Base-by-base conservation (phyloP, 257 asterid species). In the Nemophila menziesii region DNA sequence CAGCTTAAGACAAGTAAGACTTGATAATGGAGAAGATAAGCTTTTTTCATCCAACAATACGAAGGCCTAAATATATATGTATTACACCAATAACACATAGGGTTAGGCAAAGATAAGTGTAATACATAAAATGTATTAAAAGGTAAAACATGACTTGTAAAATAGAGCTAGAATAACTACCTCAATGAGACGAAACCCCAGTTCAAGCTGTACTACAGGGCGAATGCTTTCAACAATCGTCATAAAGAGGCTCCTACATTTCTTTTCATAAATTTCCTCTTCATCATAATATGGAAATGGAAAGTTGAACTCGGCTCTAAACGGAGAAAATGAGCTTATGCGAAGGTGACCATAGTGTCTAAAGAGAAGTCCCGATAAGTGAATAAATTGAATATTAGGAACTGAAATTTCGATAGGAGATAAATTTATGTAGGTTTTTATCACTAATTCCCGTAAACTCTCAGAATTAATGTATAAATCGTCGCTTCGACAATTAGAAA, bases 331-430 rank as follows among this genome's bases (percentile, higher is more conserved):
- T 10, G 62, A n/a, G 34, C n/a, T n/a, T n/a, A 38, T 6, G 18
- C 49, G 13, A 2, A 10, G 14, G 9, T 48, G 14, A n/a, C 14
- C 1, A 37, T 48, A 8, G 15, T n/a, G 17, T 34, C 12, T 18
- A 39, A 4, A 24, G 33, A 16, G 12, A 0, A 0, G 0, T 6
- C 16, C 1, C 23, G 8, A 8, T 16, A 61, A 11, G 4, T 12
- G 7, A 26, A 62, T 33, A 16, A 8, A 14, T 16, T 26, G 52
- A 15, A 48, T 0, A 43, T 41, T 36, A 20, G 62, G 58, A 18
- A 57, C 58, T 23, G 62, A 61, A 12, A 54, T 43, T 15, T 49
- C 57, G 34, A 42, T 15, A 16, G n/a, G 22, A 20, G 11, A 5
- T 39, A 0, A 5, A 1, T n/a, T 1, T 6, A 6, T 11, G 1